Evolutionary conservation across 164 flowering plant genomes (phyloP).

Genomic region (Piper longum): DNA sequence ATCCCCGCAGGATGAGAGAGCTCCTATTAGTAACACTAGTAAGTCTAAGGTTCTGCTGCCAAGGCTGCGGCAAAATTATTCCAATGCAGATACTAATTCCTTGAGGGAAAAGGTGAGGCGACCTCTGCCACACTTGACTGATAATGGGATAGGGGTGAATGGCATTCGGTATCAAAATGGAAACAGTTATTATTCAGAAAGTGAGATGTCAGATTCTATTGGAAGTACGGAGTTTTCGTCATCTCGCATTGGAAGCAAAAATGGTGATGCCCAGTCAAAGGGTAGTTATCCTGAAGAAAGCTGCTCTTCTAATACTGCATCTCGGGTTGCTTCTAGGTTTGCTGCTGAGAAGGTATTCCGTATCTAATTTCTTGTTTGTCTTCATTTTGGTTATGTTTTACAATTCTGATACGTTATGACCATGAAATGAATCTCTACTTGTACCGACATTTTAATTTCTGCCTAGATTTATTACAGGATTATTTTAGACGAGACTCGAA

Average conservation of each 20-base stretch:
- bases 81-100: constrained; percentile 26
- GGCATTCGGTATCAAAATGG: constrained; percentile 22
- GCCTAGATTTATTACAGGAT: constrained; percentile 16
- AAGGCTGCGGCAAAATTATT: constrained; percentile 10
- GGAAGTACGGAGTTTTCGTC: constrained; percentile 55
- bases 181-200: constrained; percentile 35
- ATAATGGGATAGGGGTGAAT: constrained; percentile 11
- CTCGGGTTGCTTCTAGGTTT: constrained; percentile 20
- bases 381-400: neutral
- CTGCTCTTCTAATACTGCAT: constrained; percentile 43
- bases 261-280: constrained; percentile 14
- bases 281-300: constrained; percentile 29
- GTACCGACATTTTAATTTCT: neutral
- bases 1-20: constrained; percentile 33
- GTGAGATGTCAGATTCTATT: constrained; percentile 60
- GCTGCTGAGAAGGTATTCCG: constrained; percentile 25
- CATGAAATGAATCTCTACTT: neutral
- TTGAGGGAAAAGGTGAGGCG: constrained; percentile 12
- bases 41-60: constrained; percentile 6
- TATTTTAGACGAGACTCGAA: constrained; percentile 11
- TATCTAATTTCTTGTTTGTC: neutral
- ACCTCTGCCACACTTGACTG: constrained; percentile 4
- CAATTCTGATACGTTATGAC: neutral
- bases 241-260: constrained; percentile 28
- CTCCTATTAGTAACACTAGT: constrained; percentile 10